These are phyloP conservation scores for Taphrina betulina DNA, from an alignment of 1,139 yeast genomes.

Conservation along the genomic window DNA sequence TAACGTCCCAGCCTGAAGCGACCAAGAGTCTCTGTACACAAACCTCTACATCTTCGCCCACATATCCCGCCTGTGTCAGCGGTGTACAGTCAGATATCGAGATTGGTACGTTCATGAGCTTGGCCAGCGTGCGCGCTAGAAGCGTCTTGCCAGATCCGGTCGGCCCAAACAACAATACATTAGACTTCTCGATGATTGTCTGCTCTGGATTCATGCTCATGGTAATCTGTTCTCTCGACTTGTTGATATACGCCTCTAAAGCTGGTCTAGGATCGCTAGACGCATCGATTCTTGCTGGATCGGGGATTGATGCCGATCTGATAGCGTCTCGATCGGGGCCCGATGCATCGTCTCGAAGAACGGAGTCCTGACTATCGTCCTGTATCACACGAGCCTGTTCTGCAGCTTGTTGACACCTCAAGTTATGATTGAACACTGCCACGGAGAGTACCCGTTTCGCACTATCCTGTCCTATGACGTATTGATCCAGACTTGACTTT, in stretches of 20 bases:
- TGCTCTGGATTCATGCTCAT: conserved; percentile 42
- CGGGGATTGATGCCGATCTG: not conserved
- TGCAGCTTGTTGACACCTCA: conserved; percentile 45
- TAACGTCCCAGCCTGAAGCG: conserved; percentile 52
- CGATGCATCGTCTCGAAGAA: conserved; percentile 23
- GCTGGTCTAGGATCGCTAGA: not conserved
- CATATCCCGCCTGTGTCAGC: conserved; percentile 59
- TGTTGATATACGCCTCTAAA: not conserved
- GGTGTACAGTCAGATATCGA: conserved; percentile 59
- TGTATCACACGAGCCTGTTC: conserved; percentile 14
- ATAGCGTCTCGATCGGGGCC: conserved; percentile 23
- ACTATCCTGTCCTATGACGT: conserved; percentile 54
- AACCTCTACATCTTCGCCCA: conserved; percentile 58
- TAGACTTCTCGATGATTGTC: conserved; percentile 52
- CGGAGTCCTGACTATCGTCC: conserved; percentile 29
- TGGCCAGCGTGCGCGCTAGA: conserved; percentile 54
- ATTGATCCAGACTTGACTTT: conserved; percentile 50
- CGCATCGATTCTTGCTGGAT: not conserved
- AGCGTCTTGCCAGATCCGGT: conserved; percentile 59
- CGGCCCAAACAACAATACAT: conserved; percentile 55
- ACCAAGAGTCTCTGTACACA: conserved; percentile 54
- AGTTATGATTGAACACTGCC: conserved; percentile 57
- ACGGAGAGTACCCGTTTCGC: conserved; percentile 57
- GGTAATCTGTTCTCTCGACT: conserved; percentile 1
- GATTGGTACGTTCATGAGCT: conserved; percentile 53